These are phyloP conservation scores for Aegilops tauschii DNA, from an alignment of 176 grass and related monocot genomes.

Conservation along the genomic window DNA sequence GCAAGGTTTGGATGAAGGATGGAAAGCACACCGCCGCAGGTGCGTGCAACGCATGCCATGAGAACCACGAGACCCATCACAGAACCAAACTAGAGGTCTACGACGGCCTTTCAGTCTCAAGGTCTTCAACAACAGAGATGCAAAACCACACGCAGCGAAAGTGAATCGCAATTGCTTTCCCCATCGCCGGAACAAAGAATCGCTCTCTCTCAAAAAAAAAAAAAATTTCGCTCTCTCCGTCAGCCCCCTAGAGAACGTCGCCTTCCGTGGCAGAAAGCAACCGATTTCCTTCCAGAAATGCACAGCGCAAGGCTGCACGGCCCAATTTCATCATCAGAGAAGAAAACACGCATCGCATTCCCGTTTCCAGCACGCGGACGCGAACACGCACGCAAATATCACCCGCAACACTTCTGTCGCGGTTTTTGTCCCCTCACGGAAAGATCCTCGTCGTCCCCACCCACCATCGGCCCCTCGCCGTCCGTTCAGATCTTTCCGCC, in stretches of 20 bases:
- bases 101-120: too few relatives aligned
- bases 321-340: too few relatives aligned
- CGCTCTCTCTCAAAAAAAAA: background rate
- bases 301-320: too few relatives aligned
- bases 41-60: too few relatives aligned
- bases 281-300: background rate
- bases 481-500: conserved; percentile 30
- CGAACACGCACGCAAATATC: conserved; percentile 19
- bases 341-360: background rate
- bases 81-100: too few relatives aligned
- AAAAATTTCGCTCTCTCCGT: background rate
- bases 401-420: background rate
- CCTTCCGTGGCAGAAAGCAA: conserved; percentile 14
- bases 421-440: background rate
- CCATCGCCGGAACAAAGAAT: background rate
- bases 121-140: background rate
- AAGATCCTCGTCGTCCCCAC: conserved; percentile 11
- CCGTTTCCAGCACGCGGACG: background rate
- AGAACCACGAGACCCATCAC: too few relatives aligned
- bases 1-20: too few relatives aligned
- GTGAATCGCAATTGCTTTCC: background rate
- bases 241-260: background rate
- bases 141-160: background rate
- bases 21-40: too few relatives aligned
- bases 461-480: conserved; percentile 17